Base-by-base conservation (phyloP, 768 basidiomycete genomes). In the Phaeotremella skinneri region DNA sequence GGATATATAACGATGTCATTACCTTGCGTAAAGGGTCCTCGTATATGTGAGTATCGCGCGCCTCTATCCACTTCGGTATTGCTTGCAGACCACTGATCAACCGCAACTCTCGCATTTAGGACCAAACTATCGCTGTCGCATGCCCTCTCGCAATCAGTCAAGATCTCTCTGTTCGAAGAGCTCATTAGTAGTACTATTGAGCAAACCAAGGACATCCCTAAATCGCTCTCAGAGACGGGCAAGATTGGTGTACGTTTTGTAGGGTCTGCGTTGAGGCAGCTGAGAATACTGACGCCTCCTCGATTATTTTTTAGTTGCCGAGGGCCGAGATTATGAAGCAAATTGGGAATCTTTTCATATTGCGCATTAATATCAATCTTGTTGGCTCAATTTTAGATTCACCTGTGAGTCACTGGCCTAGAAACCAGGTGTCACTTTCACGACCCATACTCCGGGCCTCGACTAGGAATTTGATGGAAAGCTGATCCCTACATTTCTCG, bases 1-100 rank as follows among this genome's bases (percentile, higher is more conserved):
- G 90, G 69, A 96, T 96, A 71, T 97, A 93, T 78, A 97, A 97
- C 79, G 93, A 97, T 78, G 93, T 97, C 41, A 96, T 97, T 58
- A 78, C 93, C 2, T 82, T 96, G 34, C 85, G 91, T 58, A 90
- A 90, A 76, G 92, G 92, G 27, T 96, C 93, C 11, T 87, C 91
- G 62, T 93, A 92, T 77, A 94, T 97, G 93, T 93, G 67, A 68
- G 88, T 76, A 45, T 25, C 20, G 3, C 3, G n/a, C 50, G 7
- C n/a, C 47, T 16, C 55, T 42, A 21, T 31, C 29, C 61, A n/a
- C n/a, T n/a, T n/a, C n/a, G n/a, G n/a, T n/a, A n/a, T n/a, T n/a
- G n/a, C n/a, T n/a, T n/a, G n/a, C n/a, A n/a, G n/a, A n/a, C n/a
- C n/a, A n/a, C n/a, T n/a, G n/a, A n/a, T n/a, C n/a, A n/a, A n/a